Evolutionary conservation across 2,329 filamentous ascomycete genomes (phyloP).

Genomic region (Aspergillus brunneoviolaceus): DNA sequence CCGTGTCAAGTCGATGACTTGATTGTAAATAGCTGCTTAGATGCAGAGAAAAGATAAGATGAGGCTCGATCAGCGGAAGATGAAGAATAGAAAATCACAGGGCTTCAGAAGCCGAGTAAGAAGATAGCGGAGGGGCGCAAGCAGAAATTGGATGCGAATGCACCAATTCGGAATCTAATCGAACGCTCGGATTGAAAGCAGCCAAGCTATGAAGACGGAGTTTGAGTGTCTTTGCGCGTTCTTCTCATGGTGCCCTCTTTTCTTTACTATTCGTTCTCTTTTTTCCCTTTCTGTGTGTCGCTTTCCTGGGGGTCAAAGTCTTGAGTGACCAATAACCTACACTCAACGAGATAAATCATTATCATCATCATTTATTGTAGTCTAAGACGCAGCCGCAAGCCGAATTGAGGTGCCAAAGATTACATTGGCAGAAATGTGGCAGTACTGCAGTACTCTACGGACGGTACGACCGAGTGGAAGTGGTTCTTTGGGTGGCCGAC

Average conservation of each 20-base stretch:
- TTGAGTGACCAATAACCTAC: neutral
- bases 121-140: neutral
- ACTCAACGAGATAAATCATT: neutral
- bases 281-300: neutral
- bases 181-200: neutral
- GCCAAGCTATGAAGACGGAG: slow-evolving; percentile 1
- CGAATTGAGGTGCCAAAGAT: neutral
- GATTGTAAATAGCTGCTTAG: neutral
- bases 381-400: neutral
- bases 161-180: neutral
- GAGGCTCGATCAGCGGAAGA: neutral
- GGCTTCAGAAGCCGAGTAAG: neutral
- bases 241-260: no score
- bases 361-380: neutral
- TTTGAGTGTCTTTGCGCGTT: neutral
- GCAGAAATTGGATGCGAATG: neutral
- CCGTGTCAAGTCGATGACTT: neutral
- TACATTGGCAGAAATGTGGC: neutral
- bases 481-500: slow-evolving; percentile 22
- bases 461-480: neutral
- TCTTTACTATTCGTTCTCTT: no score
- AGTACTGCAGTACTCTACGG: no score
- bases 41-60: neutral
- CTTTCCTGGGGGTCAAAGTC: neutral
- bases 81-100: neutral